Evolutionary conservation across 441 rosid genomes (phyloP), one percentile per base, ranked within the genome.

Genomic region (Pelargonium australe): DNA sequence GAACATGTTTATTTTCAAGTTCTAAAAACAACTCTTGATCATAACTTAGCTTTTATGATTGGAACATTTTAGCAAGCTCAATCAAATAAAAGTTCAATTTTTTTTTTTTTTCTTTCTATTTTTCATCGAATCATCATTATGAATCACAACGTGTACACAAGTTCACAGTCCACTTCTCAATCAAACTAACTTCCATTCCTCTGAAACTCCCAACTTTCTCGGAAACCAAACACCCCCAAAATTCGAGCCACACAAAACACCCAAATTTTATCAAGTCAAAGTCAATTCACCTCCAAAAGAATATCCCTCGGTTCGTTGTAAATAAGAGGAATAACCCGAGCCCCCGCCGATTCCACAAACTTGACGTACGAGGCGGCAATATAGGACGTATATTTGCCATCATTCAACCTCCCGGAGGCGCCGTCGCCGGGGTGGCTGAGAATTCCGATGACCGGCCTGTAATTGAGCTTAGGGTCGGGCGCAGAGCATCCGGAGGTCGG

Each of bases 321-420:
- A 49, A 91, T 89, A 28, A 93, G 85, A 9, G 98, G 97, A 61
- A 93, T 87, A 11, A 91, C 95, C 2, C 96, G 89, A 62, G 97
- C 97, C 4, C 98, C 96, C 7, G 92, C 97, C 5, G 92, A 85
- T 77, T 93, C 98, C 19, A 86, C 96, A 28, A 91, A 85, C 85
- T 93, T 93, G 62, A 91, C 96, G 61, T 93, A 93, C 31, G 98
- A 93, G 5, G 98, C 93, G 0, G 96, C 89, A 23, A 93, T 85
- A 70, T 81, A 85, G 14, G 96, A 88, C 12, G 82, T 80, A 20
- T 73, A 73, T 0, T 87, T 66, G 3, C 79, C 87, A 44, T 91
- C 82, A 65, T 51, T 91, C 60, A 93, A 78, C 67, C 97, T 78
- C 5, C 97, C 98, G 11, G 93, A 84, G 1, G 96, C 97, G 51